Conservation (phyloP, 1,284 basidiomycete genomes). For the Heterobasidion annosum region DNA sequence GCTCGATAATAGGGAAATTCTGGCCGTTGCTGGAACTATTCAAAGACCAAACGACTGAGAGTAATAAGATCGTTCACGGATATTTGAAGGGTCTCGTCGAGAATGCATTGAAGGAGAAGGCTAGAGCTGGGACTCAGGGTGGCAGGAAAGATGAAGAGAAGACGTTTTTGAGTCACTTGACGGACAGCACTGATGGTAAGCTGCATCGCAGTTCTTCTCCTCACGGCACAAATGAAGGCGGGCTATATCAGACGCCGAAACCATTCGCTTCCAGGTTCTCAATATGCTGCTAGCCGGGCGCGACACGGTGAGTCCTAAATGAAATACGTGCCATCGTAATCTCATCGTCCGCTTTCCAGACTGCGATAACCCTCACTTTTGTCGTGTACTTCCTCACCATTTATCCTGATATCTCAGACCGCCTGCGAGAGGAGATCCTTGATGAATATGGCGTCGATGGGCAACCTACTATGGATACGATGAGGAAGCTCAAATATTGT, state of each 20-base stretch:
- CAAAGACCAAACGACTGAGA: conserved; percentile 43
- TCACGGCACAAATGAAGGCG: too few species aligned
- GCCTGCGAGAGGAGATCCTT: conserved; percentile 54
- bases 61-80: conserved; percentile 41
- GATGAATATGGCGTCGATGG: conserved; percentile 36
- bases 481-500: conserved; percentile 49
- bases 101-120: conserved; percentile 38
- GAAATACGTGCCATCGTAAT: background rate
- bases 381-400: conserved; percentile 58
- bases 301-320: conserved; percentile 46
- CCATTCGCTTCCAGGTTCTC: conserved; percentile 27
- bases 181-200: conserved; percentile 53
- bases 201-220: conserved; percentile 1
- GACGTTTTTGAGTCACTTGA: conserved; percentile 53
- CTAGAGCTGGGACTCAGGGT: conserved; percentile 9
- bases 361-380: conserved; percentile 53
- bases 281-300: conserved; percentile 65
- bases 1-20: conserved; percentile 46
- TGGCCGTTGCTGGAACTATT: conserved; percentile 65
- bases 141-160: conserved; percentile 25
- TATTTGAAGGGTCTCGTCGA: conserved; percentile 59
- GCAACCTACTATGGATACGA: conserved; percentile 41
- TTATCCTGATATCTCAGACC: conserved; percentile 42
- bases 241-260: conserved; percentile 18
- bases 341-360: conserved; percentile 24